These are phyloP conservation scores for Sporobolus alterniflorus DNA, from an alignment of 202 grass and related monocot genomes.

Conservation along the genomic window DNA sequence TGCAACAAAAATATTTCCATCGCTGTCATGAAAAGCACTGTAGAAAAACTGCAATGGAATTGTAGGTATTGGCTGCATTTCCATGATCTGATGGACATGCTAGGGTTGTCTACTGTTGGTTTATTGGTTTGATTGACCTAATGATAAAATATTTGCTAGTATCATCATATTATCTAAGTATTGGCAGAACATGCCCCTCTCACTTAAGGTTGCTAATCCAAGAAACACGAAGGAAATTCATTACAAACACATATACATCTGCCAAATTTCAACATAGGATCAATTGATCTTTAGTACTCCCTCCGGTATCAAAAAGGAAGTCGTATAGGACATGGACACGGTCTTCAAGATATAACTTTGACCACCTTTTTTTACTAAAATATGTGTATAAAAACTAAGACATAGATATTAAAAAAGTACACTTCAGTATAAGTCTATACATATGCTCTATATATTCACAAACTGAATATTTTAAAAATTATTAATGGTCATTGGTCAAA, in stretches of 20 bases:
- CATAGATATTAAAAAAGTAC: too few species aligned
- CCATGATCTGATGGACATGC: not conserved
- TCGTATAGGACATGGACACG: too few species aligned
- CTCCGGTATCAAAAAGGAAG: too few species aligned
- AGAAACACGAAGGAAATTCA: not conserved
- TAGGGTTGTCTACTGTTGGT: too few species aligned
- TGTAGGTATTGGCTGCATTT: not conserved
- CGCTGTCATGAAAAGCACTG: not conserved
- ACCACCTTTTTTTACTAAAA: too few species aligned
- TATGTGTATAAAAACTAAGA: too few species aligned
- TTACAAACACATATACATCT: not conserved
- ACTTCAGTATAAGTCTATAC: too few species aligned
- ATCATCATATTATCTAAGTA: not conserved
- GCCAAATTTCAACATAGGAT: not conserved
- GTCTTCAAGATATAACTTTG: too few species aligned
- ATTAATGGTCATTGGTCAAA: too few species aligned
- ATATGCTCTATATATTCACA: too few species aligned
- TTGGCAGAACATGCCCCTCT: not conserved
- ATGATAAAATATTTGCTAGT: not conserved
- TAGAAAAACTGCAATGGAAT: not conserved
- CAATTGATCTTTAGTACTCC: not conserved
- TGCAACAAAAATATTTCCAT: not conserved
- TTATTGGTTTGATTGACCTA: not conserved
- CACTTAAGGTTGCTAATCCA: not conserved
- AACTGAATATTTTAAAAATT: too few species aligned